Percentiles rank a stretch among this genome's conserved stretches.
These are phyloP conservation scores for Bimuria novae-zelandiae DNA, from an alignment of 2,329 filamentous ascomycete species.

Conservation along the genomic window DNA sequence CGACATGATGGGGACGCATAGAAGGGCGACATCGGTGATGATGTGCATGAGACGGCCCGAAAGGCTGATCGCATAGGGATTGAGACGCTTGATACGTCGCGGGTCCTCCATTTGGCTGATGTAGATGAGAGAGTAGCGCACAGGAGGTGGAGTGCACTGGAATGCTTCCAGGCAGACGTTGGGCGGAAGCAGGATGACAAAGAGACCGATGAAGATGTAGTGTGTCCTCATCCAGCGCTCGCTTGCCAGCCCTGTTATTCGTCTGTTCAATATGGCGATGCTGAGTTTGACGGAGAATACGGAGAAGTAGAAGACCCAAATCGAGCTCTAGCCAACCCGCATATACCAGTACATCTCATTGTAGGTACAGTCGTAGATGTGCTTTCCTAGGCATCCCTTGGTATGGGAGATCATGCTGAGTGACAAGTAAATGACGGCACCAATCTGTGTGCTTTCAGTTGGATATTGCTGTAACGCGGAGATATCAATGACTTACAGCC, in stretches of 20 bases:
- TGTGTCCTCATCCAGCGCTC: neutral
- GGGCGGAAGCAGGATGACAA: neutral
- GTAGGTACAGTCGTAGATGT: neutral
- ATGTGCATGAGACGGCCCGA: neutral
- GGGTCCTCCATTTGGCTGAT: neutral
- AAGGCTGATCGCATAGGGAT: neutral
- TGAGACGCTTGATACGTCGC: neutral
- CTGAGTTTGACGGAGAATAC: neutral
- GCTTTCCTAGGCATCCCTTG: neutral
- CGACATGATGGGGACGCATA: neutral
- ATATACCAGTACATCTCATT: neutral
- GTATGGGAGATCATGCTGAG: neutral
- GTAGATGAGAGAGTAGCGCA: neutral
- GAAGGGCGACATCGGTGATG: neutral
- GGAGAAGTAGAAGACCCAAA: neutral
- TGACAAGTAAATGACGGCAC: neutral
- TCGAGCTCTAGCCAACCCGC: neutral
- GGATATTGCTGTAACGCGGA: neutral
- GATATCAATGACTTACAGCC: neutral
- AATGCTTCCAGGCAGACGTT: neutral
- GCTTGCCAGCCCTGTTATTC: neutral
- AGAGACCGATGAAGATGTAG: neutral
- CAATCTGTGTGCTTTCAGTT: neutral
- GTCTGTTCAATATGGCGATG: neutral
- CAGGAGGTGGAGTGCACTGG: neutral